Percentiles rank a stretch among this genome's conserved stretches.
These are phyloP conservation scores for Pyracantha coccinea DNA, from an alignment of 331 rosid genomes.

Conservation along the genomic window DNA sequence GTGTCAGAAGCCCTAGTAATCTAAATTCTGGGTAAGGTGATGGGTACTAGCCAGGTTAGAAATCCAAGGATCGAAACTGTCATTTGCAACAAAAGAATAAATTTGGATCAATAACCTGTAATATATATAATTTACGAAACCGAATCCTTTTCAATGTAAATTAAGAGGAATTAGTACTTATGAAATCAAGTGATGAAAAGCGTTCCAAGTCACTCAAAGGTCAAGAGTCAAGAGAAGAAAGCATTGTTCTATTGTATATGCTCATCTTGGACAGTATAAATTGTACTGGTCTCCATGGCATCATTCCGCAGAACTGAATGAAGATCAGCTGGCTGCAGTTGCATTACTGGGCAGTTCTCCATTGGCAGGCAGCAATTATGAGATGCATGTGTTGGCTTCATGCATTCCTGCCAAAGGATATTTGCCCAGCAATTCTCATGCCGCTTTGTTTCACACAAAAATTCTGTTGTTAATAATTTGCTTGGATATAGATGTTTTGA, in stretches of 20 bases:
- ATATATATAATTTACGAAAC: neutral
- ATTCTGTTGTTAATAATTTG: neutral
- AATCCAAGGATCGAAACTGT: neutral
- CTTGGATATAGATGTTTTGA: neutral
- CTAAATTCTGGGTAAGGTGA: neutral
- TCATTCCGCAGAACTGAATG: neutral
- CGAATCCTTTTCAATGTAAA: neutral
- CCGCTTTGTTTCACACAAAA: neutral
- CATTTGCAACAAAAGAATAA: neutral
- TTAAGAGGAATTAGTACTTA: neutral
- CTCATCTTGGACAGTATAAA: conserved; percentile 4
- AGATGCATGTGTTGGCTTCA: neutral
- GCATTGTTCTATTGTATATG: conserved; percentile 13
- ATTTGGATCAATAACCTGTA: neutral
- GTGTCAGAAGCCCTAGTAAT: neutral
- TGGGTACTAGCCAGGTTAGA: neutral
- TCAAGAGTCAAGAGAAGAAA: neutral
- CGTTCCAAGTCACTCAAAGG: neutral
- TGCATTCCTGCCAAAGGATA: conserved; percentile 49
- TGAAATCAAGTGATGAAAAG: neutral
- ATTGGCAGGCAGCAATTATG: conserved; percentile 14
- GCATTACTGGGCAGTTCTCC: conserved; percentile 20
- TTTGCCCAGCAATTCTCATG: conserved; percentile 47
- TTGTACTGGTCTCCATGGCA: neutral
- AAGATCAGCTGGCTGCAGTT: neutral